Evolutionary conservation across 2,329 filamentous ascomycete genomes (phyloP), one percentile per base, ranked within the genome.

Genomic region (Phialophora macrospora): DNA sequence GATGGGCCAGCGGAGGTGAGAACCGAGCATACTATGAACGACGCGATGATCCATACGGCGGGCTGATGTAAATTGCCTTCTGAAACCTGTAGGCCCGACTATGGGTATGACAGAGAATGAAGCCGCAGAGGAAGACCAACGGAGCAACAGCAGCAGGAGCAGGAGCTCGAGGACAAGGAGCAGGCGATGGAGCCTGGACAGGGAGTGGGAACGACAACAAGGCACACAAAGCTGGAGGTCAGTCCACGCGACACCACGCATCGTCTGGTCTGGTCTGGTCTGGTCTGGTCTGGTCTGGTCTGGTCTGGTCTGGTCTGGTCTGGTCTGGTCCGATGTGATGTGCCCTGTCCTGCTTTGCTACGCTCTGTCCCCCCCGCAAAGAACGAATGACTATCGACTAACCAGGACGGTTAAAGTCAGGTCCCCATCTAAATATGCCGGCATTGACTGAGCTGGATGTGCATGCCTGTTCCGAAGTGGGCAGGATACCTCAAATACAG

Each of bases 41-140:
- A 41, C 63, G 62, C 54, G 66, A 68, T 54, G 66, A 68, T 60
- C 63, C 63, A 22, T 68, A 68, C 51, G 63, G 58, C 4, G 63
- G 66, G 46, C 49, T 68, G 32, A 68, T 68, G 66, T 68, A 22
- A 22, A 28, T 4, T 44, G 38, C 14, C 14, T n/a, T 20, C 1
- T 2, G 17, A 44, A 44, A n/a, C 5, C 6, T n/a, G 14, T n/a
- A 44, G 38, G 38, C 17, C 2, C n/a, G 38, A 44, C 6, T 44
- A n/a, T 44, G 17, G 20, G 1, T 17, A 17, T 17, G 34, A n/a
- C 38, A 1, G 17, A 44, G 38, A 44, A 44, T 44, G 48, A 52
- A 52, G 14, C 48, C 22, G 22, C 9, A 6, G 2, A 8, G 17
- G 14, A 44, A 3, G 5, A 11, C 4, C 48, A 14, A 6, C 12